Evolutionary conservation across 2,329 filamentous ascomycete species (phyloP), one percentile per base, ranked within the genome.

Genomic region (Beauveria sp.): DNA sequence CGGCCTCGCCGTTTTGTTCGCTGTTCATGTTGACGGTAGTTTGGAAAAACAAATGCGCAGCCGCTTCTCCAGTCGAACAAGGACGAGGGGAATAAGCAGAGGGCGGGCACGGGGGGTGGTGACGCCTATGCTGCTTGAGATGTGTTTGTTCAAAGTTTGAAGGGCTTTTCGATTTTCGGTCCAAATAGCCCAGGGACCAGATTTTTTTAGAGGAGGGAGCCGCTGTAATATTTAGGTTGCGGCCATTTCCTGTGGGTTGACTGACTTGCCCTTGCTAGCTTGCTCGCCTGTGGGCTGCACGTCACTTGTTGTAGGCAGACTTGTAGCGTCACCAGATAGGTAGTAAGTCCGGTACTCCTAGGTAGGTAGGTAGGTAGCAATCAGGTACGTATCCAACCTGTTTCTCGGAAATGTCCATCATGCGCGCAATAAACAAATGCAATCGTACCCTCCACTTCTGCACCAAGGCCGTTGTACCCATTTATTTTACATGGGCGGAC

Each of bases 1-100:
- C 62, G 58, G 62, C 62, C 58, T 63, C 62, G 58, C 62, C 62
- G 45, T 51, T 55, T 48, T 52, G 58, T 26, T 63, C 58, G 58
- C 45, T 58, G 62, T 60, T 63, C 62, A 63, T 63, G 1, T 57
- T 63, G 53, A 22, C 61, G 58, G 62, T 58, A 31, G 48, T 51
- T 53, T 40, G 40, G 45, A 28, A 40, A 26, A 48, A 59, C 49
- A 55, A 52, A 48, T 53, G 49, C 22, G 42, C 42, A 42, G 26
- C 26, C 42, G 53, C 54, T 51, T 58, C 38, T 62, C 46, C 31
- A 28, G 20, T 45, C 59, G 34, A 61, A 51, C 56, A 49, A 53
- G 43, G 34, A 46, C 40, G 12, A 48, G 31, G 48, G 18, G 40
- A 58, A 54, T 62, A 55, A 48, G 48, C 61, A 55, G 61, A 52